Evolutionary conservation across 2,329 filamentous ascomycete genomes (phyloP), one percentile per base, ranked within the genome.

Genomic region (Pyricularia grisea): DNA sequence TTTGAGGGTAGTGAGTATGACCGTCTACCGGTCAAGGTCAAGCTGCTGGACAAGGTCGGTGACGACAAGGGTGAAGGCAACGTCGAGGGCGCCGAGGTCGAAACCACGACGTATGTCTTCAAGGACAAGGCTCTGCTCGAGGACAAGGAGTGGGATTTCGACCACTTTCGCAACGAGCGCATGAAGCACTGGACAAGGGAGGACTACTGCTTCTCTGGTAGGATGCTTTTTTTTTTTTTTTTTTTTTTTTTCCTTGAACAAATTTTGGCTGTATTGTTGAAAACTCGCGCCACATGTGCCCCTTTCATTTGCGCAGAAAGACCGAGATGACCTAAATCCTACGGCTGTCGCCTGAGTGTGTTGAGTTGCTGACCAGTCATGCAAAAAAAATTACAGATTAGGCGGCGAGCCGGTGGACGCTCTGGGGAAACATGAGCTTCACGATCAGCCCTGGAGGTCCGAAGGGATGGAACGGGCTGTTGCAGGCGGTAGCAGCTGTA

Each of bases 1-100:
- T 98, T 97, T 75, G 94, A 98, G 77, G 94, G 94, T 0, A 71
- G 72, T 6, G 87, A 95, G 76, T 97, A 97, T 75, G 79, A 81
- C 69, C 84, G 90, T 76, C 69, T 83, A 79, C 74, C 82, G 73
- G 82, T 85, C 30, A 78, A 76, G 30, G 84, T 92, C 7, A 86
- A 85, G 76, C 77, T 87, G 0, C 73, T 85, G 6, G 73, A 76
- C 12, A 73, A 76, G 14, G 75, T 78, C 4, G 78, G 78, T 17
- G 75, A 78, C 55, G 74, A 75, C 23, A 77, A 79, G 68, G 78
- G 79, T 17, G 76, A 79, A 17, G 81, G 80, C n/a, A 75, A 80
- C 61, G 75, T 78, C 1, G 79, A 81, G 69, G 80, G 78, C 20
- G 81, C 83, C 66, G 80, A 83, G 72, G 82, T 85, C 67, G 78